phyloP scores from a whole-genome alignment of 1,284 basidiomycete species.

The Boletus mariae region DNA sequence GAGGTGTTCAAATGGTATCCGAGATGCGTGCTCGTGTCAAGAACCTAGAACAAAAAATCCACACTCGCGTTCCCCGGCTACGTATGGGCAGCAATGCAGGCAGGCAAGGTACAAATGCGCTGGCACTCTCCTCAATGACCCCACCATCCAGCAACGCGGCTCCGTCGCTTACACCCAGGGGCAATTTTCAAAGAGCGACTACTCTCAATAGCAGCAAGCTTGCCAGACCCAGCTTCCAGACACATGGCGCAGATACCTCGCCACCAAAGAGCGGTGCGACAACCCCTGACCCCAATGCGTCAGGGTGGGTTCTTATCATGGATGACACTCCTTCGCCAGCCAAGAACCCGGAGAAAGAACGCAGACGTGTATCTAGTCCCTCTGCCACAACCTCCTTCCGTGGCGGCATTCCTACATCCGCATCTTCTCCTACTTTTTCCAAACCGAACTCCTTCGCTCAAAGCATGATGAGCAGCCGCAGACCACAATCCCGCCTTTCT shows the following conservation, averaged over 20 bases:
- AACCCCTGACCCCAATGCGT: constrained; percentile 52
- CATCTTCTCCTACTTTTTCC: constrained; percentile 36
- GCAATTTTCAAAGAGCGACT: constrained; percentile 15
- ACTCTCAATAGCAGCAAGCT: constrained; percentile 22
- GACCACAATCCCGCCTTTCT: constrained; percentile 70
- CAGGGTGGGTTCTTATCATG: constrained; percentile 82
- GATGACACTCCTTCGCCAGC: constrained; percentile 73
- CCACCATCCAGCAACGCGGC: constrained; percentile 35
- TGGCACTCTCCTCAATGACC: constrained; percentile 35
- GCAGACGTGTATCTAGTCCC: constrained; percentile 60
- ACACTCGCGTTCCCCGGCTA: constrained; percentile 75
- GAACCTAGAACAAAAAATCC: constrained; percentile 78
- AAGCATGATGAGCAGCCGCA: constrained; percentile 44
- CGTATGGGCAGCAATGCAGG: constrained; percentile 71
- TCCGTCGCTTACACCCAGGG: constrained; percentile 25
- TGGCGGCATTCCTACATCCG: constrained; percentile 36
- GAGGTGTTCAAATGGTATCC: constrained; percentile 83
- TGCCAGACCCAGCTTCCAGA: constrained; percentile 23
- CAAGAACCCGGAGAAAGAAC: constrained; percentile 52
- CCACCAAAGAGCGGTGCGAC: constrained; percentile 44
- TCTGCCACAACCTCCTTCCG: constrained; percentile 42
- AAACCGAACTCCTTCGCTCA: constrained; percentile 37
- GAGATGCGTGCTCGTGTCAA: constrained; percentile 80
- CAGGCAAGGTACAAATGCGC: constrained; percentile 40
- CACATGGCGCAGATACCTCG: constrained; percentile 36